phyloP scores from a whole-genome alignment of 352 stramenopile species.

The Poterioochromonas sp. region DNA sequence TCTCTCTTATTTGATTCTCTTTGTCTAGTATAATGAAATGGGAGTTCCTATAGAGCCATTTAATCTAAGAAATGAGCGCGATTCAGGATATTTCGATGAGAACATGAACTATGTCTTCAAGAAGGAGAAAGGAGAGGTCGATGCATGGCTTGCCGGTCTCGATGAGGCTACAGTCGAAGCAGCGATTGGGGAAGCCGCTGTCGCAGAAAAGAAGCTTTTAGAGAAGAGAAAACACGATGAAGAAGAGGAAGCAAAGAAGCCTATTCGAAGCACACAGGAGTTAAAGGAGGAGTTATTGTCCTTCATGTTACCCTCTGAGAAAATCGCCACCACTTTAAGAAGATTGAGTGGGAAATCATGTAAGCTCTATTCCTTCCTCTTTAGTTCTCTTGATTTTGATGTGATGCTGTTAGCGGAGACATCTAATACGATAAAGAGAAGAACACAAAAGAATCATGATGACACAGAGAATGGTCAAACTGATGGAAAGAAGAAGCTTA shows the following conservation, averaged over 20 bases:
- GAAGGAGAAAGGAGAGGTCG: conserved; percentile 37
- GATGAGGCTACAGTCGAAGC: conserved; percentile 39
- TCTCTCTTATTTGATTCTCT: neutral
- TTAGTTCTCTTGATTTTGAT: neutral
- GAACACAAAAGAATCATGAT: neutral
- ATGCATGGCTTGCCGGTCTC: conserved; percentile 44
- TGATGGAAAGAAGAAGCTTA: neutral
- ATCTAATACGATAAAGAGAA: neutral
- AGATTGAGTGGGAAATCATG: conserved; percentile 36
- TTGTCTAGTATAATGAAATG: conserved; percentile 44
- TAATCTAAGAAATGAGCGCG: conserved; percentile 49
- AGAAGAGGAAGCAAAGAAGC: neutral
- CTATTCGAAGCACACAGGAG: conserved; percentile 5
- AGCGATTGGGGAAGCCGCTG: conserved; percentile 32
- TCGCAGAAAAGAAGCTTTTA: conserved; percentile 1
- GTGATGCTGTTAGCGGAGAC: neutral
- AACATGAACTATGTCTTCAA: conserved; percentile 53
- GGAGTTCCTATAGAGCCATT: conserved; percentile 50
- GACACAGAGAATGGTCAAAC: neutral
- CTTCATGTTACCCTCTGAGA: conserved; percentile 38
- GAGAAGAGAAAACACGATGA: neutral
- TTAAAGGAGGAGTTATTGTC: conserved; percentile 30
- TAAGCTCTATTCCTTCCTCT: neutral
- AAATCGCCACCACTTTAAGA: conserved; percentile 35
- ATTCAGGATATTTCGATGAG: conserved; percentile 51